A percentile compares a stretch with the other conserved stretches of the same genome.
These are phyloP conservation scores for Botrytis porri DNA, from an alignment of 2,329 filamentous ascomycete genomes.

Conservation along the genomic window DNA sequence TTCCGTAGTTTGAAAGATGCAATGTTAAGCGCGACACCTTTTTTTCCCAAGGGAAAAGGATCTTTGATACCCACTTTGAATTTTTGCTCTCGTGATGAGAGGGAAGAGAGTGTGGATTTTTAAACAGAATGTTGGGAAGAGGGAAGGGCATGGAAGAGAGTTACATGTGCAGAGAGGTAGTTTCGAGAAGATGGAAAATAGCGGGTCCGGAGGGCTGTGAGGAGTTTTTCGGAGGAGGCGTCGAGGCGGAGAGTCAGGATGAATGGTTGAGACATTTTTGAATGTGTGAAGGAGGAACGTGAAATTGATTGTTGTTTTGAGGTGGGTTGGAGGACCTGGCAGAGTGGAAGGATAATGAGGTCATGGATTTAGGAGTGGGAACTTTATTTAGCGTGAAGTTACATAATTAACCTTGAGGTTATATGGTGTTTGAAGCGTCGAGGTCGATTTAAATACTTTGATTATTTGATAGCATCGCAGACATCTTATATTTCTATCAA, in stretches of 20 bases:
- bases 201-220: conserved; percentile 14
- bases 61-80: conserved; percentile 17
- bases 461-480: neutral
- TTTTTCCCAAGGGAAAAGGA: neutral
- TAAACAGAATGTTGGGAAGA: neutral
- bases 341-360: neutral
- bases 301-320: neutral
- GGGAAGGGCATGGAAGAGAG: conserved; percentile 21
- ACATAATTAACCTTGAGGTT: no score
- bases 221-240: conserved; percentile 9
- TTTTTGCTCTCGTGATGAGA: neutral
- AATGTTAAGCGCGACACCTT: conserved; percentile 3
- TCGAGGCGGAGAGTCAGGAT: conserved; percentile 20
- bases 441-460: neutral
- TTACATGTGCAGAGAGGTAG: conserved; percentile 20
- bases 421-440: neutral
- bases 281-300: neutral
- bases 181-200: conserved; percentile 15
- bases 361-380: neutral
- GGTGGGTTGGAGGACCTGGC: neutral
- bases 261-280: conserved; percentile 20
- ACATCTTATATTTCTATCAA: neutral
- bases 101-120: neutral
- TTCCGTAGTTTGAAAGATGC: neutral
- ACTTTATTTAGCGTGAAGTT: neutral